A percentile compares a stretch with the other conserved stretches of the same genome.
Evolutionary conservation across 2,329 filamentous ascomycete genomes (phyloP).

Genomic region (Diaporthe ampelina): DNA sequence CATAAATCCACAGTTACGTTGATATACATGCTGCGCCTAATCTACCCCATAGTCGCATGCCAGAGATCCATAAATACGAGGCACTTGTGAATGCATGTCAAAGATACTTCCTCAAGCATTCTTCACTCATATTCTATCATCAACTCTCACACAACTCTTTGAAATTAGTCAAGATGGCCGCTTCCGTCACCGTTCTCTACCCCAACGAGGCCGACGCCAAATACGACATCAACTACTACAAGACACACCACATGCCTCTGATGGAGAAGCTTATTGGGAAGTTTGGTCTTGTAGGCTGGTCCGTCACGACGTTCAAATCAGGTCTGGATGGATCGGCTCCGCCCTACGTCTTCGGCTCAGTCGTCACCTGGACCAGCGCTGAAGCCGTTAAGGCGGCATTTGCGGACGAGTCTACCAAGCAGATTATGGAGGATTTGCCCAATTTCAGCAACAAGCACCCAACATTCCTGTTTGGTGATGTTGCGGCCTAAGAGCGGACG

Average conservation of each 20-base stretch:
- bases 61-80: neutral
- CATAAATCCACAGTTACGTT: neutral
- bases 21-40: too few relatives aligned
- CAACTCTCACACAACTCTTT: neutral
- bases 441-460: neutral
- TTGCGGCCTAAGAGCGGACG: neutral
- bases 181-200: neutral
- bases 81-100: neutral
- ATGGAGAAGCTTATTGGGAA: neutral
- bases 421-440: neutral
- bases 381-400: neutral
- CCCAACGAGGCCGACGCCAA: constrained; percentile 5
- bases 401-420: neutral
- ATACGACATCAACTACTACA: constrained; percentile 5
- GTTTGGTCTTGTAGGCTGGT: neutral
- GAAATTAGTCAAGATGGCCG: neutral
- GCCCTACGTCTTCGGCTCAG: neutral
- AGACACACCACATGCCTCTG: neutral
- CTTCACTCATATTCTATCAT: neutral
- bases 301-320: neutral
- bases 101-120: neutral
- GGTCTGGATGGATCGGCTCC: neutral
- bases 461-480: neutral
- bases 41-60: neutral
- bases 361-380: neutral